Percentiles rank a stretch among this genome's conserved stretches.
Evolutionary conservation across 768 basidiomycete species (phyloP).

Genomic region (Calocybe cyanea): DNA sequence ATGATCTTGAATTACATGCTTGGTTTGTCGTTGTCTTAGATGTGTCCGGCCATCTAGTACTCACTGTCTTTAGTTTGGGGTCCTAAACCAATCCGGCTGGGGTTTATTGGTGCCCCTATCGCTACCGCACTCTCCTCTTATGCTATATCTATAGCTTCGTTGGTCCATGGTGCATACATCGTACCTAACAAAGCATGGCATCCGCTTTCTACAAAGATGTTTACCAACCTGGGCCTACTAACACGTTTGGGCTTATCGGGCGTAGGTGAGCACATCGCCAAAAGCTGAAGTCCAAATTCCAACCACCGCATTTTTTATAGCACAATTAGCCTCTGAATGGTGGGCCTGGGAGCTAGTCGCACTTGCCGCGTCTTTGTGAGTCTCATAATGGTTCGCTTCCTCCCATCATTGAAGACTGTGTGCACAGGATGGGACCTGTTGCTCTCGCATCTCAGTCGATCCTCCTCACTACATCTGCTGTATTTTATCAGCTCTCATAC

Average conservation of each 20-base stretch:
- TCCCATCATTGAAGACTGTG: no score
- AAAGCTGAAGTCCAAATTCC: not conserved
- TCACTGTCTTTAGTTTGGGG: slow-evolving; percentile 80
- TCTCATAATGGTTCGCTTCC: no score
- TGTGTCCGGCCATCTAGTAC: no score
- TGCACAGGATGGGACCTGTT: slow-evolving; percentile 67
- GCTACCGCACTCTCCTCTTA: slow-evolving; percentile 86
- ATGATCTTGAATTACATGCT: slow-evolving; percentile 77
- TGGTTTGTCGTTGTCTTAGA: slow-evolving; percentile 45
- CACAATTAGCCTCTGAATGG: slow-evolving; percentile 87
- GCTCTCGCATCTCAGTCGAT: slow-evolving; percentile 86
- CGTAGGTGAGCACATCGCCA: slow-evolving; percentile 45
- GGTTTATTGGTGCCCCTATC: slow-evolving; percentile 89
- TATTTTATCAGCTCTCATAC: slow-evolving; percentile 77
- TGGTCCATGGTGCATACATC: slow-evolving; percentile 58
- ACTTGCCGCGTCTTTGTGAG: slow-evolving; percentile 43
- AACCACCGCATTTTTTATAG: slow-evolving; percentile 20
- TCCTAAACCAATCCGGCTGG: slow-evolving; percentile 68
- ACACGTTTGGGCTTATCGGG: slow-evolving; percentile 78
- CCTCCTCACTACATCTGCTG: slow-evolving; percentile 66
- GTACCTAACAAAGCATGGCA: slow-evolving; percentile 76
- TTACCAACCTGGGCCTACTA: slow-evolving; percentile 64
- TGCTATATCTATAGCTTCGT: slow-evolving; percentile 57
- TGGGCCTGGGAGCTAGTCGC: slow-evolving; percentile 93
- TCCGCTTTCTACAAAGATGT: slow-evolving; percentile 59